Evolutionary conservation across 805 yeast genomes (phyloP).

Genomic region (Saturnispora galanensis): DNA sequence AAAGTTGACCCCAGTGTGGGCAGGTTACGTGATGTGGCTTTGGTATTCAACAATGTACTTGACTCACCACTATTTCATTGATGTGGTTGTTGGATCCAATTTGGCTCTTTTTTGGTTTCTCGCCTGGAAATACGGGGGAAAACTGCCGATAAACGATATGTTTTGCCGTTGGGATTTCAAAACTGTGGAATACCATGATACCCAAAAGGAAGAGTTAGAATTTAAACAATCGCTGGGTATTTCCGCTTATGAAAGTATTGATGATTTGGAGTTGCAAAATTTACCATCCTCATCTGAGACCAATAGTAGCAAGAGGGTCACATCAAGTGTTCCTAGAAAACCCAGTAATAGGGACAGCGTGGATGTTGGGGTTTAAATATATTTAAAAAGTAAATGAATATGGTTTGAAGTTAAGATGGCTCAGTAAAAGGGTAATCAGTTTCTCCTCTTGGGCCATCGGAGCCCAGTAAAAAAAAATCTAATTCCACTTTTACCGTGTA

Average conservation of each 20-base stretch:
- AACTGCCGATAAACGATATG: slow-evolving; percentile 41
- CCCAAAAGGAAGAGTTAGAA: slow-evolving; percentile 17
- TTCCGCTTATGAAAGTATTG: not conserved
- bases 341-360: slow-evolving; percentile 6
- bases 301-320: not conserved
- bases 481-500: too few relatives aligned
- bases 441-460: too few relatives aligned
- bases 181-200: slow-evolving; percentile 9
- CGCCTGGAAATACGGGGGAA: slow-evolving; percentile 53
- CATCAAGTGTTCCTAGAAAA: slow-evolving; percentile 1
- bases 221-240: slow-evolving; percentile 8
- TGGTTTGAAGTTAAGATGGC: too few relatives aligned
- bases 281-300: slow-evolving; percentile 2
- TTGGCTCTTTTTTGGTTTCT: slow-evolving; percentile 63
- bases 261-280: slow-evolving; percentile 11
- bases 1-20: slow-evolving; percentile 49
- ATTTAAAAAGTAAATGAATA: too few relatives aligned
- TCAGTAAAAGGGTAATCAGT: too few relatives aligned
- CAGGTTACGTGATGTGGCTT: slow-evolving; percentile 77
- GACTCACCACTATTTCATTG: slow-evolving; percentile 93
- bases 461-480: too few relatives aligned
- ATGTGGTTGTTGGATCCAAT: slow-evolving; percentile 88
- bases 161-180: slow-evolving; percentile 39
- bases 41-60: slow-evolving; percentile 99
- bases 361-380: slow-evolving; percentile 3